Percentiles rank a stretch among this genome's conserved stretches.
Evolutionary conservation across 192 early-diverging fungal species (phyloP).

Genomic region (Endogone sp.): DNA sequence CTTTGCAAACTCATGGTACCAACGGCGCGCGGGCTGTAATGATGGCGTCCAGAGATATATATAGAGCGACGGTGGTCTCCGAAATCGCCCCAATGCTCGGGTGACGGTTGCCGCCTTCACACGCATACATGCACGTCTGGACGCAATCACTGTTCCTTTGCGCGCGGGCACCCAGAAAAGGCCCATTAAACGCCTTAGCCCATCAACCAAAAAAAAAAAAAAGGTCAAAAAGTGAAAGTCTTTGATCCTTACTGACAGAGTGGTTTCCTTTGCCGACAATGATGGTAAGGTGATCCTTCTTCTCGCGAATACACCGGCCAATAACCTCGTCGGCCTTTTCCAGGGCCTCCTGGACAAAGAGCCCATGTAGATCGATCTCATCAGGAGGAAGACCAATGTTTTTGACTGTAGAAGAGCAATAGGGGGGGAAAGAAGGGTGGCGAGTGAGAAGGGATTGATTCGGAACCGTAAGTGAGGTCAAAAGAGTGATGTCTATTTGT

Average conservation of each 20-base stretch:
- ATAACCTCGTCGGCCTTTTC: conserved; percentile 44
- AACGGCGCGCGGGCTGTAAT: no score
- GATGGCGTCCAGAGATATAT: no score
- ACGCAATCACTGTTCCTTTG: no score
- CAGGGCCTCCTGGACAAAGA: conserved; percentile 61
- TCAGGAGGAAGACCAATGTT: conserved; percentile 33
- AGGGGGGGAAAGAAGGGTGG: neutral
- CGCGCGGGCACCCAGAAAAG: no score
- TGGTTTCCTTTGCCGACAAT: conserved; percentile 67
- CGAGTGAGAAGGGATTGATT: neutral
- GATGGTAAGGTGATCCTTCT: conserved; percentile 40
- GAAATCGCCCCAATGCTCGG: no score
- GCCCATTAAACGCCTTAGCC: no score
- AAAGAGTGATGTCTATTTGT: conserved; percentile 1
- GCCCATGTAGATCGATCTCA: conserved; percentile 67
- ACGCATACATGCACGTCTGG: no score
- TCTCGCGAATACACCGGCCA: conserved; percentile 39
- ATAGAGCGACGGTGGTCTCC: no score
- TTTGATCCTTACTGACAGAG: conserved; percentile 23
- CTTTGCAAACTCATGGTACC: no score
- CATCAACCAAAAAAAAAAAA: no score
- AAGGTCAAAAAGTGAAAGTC: neutral
- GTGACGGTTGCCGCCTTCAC: no score
- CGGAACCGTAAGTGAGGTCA: neutral
- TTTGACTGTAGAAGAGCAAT: conserved; percentile 25